phyloP scores from a whole-genome alignment of 2,329 filamentous ascomycete species.

The Scedosporium dehoogii region DNA sequence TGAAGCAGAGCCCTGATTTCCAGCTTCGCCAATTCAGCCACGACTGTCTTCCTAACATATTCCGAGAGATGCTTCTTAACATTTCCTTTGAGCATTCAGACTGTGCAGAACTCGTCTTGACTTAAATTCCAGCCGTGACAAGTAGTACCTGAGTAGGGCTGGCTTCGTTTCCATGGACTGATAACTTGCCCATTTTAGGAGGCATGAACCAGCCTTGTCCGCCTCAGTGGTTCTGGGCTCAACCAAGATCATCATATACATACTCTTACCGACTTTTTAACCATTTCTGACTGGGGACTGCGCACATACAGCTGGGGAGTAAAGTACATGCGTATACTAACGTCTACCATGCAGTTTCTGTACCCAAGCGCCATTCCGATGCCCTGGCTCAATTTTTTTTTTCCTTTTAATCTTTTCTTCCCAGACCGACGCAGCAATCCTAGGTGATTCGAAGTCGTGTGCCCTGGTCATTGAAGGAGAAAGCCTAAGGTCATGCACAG shows the following conservation, averaged over 20 bases:
- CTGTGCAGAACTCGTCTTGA: too few relatives aligned
- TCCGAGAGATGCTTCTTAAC: too few relatives aligned
- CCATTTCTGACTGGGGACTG: background rate
- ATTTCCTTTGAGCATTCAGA: too few relatives aligned
- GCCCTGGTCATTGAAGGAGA: background rate
- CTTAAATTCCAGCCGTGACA: too few relatives aligned
- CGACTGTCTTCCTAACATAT: too few relatives aligned
- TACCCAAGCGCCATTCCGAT: conserved; percentile 1
- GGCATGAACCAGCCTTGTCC: background rate
- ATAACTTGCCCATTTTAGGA: background rate
- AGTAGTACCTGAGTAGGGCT: background rate
- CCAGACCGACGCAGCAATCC: background rate
- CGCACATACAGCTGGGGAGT: background rate
- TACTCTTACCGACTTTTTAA: background rate
- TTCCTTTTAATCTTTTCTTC: background rate
- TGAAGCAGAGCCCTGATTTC: too few relatives aligned
- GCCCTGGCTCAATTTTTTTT: background rate
- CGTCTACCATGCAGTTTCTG: background rate
- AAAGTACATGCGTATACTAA: background rate
- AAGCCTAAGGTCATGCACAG: background rate
- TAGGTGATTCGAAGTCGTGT: background rate
- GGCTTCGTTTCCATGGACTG: background rate
- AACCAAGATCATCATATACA: background rate
- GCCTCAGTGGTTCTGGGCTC: background rate
- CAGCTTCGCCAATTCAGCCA: too few relatives aligned